phyloP scores from a whole-genome alignment of 164 flowering plant species.

The Warburgia ugandensis region DNA sequence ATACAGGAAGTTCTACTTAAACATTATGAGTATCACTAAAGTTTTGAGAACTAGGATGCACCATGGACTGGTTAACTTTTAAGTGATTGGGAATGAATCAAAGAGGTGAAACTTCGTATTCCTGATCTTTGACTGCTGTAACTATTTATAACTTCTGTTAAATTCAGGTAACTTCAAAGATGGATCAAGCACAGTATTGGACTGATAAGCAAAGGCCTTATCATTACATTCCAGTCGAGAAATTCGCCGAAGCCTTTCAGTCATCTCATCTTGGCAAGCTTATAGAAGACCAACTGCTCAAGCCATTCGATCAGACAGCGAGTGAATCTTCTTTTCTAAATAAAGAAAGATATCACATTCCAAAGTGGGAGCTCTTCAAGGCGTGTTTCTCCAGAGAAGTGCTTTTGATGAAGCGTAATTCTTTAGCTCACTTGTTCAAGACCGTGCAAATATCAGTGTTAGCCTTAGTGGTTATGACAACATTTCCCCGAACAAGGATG shows the following conservation, averaged over 20 bases:
- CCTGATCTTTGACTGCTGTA: too few relatives aligned
- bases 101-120: background rate
- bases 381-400: constrained; percentile 39
- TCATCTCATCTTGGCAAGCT: constrained; percentile 43
- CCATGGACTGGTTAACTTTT: background rate
- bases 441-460: constrained; percentile 27
- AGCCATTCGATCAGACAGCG: constrained; percentile 38
- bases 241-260: constrained; percentile 51
- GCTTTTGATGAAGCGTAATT: constrained; percentile 51
- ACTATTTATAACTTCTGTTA: background rate
- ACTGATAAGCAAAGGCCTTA: constrained; percentile 36
- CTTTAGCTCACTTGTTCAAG: constrained; percentile 50
- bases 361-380: constrained; percentile 35
- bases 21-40: background rate
- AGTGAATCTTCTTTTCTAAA: constrained; percentile 55
- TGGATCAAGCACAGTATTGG: constrained; percentile 67
- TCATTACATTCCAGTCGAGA: constrained; percentile 29
- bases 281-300: constrained; percentile 37
- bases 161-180: constrained; percentile 54
- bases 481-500: constrained; percentile 35
- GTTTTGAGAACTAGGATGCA: background rate
- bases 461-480: constrained; percentile 26
- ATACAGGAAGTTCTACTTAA: too few relatives aligned
- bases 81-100: background rate
- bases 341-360: constrained; percentile 33